Percentiles rank a stretch among this genome's conserved stretches.
Evolutionary conservation across 202 grass and related monocot species (phyloP).

Genomic region (Miscanthus sacchariflorus): DNA sequence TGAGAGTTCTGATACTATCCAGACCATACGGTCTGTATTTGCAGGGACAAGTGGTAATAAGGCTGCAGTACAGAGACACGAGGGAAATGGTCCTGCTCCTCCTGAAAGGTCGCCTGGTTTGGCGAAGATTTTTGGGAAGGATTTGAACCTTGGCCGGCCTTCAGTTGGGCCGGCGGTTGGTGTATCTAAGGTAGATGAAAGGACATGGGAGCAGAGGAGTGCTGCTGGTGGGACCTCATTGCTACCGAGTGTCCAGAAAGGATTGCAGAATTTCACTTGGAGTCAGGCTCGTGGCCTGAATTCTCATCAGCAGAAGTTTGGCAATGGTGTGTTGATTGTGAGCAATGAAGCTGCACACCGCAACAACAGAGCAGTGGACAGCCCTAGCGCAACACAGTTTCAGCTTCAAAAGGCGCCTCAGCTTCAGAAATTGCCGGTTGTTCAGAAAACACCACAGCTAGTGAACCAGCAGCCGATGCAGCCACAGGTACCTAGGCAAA

Average conservation of each 20-base stretch:
- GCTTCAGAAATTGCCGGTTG: conserved; percentile 57
- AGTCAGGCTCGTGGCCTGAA: conserved; percentile 66
- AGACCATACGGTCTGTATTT: conserved; percentile 81
- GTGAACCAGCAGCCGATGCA: conserved; percentile 58
- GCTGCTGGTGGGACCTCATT: conserved; percentile 53
- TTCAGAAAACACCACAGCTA: conserved; percentile 51
- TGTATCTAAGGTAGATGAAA: conserved; percentile 65
- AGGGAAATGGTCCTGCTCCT: conserved; percentile 58
- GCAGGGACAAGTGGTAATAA: conserved; percentile 43
- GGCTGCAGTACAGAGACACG: conserved; percentile 50
- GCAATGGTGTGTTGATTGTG: conserved; percentile 70
- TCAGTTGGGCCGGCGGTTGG: conserved; percentile 41
- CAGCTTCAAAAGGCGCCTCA: conserved; percentile 61
- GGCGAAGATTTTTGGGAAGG: conserved; percentile 94
- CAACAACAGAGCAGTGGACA: conserved; percentile 53
- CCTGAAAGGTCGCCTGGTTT: conserved; percentile 51
- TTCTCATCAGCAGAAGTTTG: conserved; percentile 71
- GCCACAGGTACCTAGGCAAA: conserved; percentile 72
- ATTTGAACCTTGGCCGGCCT: conserved; percentile 83
- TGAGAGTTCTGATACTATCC: conserved; percentile 70
- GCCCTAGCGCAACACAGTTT: conserved; percentile 59
- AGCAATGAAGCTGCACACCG: conserved; percentile 55
- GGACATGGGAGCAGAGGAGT: conserved; percentile 66
- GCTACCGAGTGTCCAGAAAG: conserved; percentile 74
- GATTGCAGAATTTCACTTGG: conserved; percentile 77